phyloP scores from a whole-genome alignment of 345 rosid species.

The Alliaria petiolata region DNA sequence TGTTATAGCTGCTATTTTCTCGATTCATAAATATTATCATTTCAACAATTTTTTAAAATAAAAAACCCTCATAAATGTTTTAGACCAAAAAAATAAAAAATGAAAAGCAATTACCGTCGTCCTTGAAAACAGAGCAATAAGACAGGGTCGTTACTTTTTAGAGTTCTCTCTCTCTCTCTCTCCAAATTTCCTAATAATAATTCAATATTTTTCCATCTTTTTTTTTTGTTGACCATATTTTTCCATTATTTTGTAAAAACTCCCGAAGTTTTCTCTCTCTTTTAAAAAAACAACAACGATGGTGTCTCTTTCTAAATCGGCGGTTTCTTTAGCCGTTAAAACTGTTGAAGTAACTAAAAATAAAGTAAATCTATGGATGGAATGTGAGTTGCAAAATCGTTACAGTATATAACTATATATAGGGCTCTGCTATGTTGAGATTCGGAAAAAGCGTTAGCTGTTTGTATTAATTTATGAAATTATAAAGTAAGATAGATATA shows the following conservation, averaged over 20 bases:
- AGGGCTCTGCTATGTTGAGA: background rate
- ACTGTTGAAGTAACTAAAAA: constrained; percentile 23
- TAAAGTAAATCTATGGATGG: background rate
- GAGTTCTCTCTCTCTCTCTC: constrained; percentile 1
- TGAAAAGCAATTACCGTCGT: background rate
- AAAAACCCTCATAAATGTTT: background rate
- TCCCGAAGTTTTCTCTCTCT: background rate
- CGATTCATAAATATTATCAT: background rate
- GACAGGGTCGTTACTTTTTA: constrained; percentile 23
- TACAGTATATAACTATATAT: background rate
- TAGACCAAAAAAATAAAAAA: no score
- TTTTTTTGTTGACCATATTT: no score
- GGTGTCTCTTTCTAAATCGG: constrained; percentile 18
- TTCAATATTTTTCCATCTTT: background rate
- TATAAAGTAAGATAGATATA: background rate
- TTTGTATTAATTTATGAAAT: background rate
- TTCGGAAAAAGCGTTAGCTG: background rate
- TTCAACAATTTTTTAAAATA: background rate
- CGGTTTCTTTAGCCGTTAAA: constrained; percentile 29
- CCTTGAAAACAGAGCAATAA: constrained; percentile 21
- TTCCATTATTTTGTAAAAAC: background rate
- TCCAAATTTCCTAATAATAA: background rate
- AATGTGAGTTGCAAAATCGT: constrained; percentile 15
- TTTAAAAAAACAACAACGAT: background rate
- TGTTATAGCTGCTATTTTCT: background rate